Evolutionary conservation across 179 eudicot genomes (phyloP), one percentile per base, ranked within the genome.

Genomic region (Nepenthes alata): DNA sequence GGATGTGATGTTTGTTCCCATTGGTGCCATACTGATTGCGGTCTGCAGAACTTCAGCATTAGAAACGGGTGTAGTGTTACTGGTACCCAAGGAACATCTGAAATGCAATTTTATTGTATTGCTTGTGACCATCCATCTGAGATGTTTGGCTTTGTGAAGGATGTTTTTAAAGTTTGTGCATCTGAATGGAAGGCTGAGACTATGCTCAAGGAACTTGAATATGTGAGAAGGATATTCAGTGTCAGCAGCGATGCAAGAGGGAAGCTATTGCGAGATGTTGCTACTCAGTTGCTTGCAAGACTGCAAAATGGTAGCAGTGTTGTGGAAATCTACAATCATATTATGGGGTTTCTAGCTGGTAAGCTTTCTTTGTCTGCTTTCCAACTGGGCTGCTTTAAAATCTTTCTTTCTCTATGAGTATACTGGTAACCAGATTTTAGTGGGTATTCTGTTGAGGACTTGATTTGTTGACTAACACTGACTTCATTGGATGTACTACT

Each of bases 1-100:
- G 98, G 98, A 37, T 93, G 98, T 70, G 97, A 93, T 65, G 81
- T 87, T 34, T 93, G 98, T 69, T 67, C 80, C 57, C 98, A 93
- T 73, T 93, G 97, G 98, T 93, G 98, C 72, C 98, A 93, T 66
- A 84, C 91, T 2, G 88, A 90, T 63, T 93, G 98, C 72, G 98
- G 94, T 35, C 67, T 90, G 67, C 75, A 77, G 54, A 82, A 87
- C 58, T 80, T 82, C 45, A 78, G 63, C 70, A 85, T 93, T 51
- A 87, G 90, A 76, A 93, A 87, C 59, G 98, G 96, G 4, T 79
- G 65, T 38, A 82, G 91, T 80, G 85, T 70, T 59, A 55, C 73
- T 37, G 81, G 84, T 14, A 61, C 66, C 61, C 80, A 75, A 50
- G 93, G 86, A 57, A 51, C 72, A 14, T 78, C 83, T 48, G 97